Base-by-base conservation (phyloP, 2,329 filamentous ascomycete species). In the Exutisphaerella laricina region DNA sequence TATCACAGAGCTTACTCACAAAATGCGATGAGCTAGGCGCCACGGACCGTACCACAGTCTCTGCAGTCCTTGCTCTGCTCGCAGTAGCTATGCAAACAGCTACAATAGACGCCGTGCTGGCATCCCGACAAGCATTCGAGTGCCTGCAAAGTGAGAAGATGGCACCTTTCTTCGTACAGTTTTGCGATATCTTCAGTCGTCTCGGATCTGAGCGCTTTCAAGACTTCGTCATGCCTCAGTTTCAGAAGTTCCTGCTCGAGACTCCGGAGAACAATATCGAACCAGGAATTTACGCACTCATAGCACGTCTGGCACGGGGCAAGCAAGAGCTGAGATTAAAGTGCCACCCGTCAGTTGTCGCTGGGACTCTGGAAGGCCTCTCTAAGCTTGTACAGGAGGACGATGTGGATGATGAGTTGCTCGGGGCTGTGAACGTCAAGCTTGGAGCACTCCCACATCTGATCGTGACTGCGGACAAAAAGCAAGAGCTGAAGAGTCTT, bases 211-310 rank as follows among this genome's bases (percentile, higher is more conserved):
- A 82, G 40, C 77, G 85, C 28, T 98, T 97, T 59, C 77, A 80
- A 41, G 82, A 79, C 50, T 70, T 96, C n/a, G 75, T 94, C 22
- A 72, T 89, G 5, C 82, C 80, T 26, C 81, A 85, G 44, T 88
- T 97, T 54, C 86, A 94, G 63, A 87, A 79, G 77, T 96, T 92
- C 57, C 74, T 95, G 49, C 70, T 80, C 22, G 77, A 82, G 50
- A 74, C 40, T 9, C 22, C 34, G n/a, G 17, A 22, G 12, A 20
- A 23, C 10, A 14, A 18, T 6, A 35, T 39, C 13, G 35, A 45
- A 4, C 10, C 40, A 4, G 20, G 18, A 3, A 33, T 51, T 9
- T 48, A 48, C 25, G n/a, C 41, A 8, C 45, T 53, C 5, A 34
- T 55, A 3, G 28, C 44, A 26, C 41, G 41, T 25, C 16, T 53